A percentile compares a stretch with the other conserved stretches of the same genome.
phyloP scores from a whole-genome alignment of 208 protist genomes.

The Leptomonas pyrrhocoris region DNA sequence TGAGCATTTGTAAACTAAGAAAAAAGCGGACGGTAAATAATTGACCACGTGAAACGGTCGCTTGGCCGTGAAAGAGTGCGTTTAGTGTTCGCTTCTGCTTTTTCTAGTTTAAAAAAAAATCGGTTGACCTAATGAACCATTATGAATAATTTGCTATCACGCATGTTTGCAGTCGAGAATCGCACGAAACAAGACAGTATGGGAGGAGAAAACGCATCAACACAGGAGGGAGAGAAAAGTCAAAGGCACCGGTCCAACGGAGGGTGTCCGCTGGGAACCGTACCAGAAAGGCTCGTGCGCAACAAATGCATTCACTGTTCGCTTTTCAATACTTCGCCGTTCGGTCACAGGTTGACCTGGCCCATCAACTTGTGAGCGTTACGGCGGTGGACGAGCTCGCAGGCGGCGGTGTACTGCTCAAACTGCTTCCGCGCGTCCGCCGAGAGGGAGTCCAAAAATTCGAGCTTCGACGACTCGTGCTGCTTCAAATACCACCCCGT shows the following conservation, averaged over 20 bases:
- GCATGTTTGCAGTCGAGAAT: too few relatives aligned
- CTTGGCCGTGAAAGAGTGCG: too few relatives aligned
- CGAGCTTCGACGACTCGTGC: constrained; percentile 54
- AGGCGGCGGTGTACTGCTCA: constrained; percentile 60
- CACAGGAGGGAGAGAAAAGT: too few relatives aligned
- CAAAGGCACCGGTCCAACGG: too few relatives aligned
- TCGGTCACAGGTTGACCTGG: constrained; percentile 63
- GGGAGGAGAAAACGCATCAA: constrained; percentile 5
- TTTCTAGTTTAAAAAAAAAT: constrained; percentile 27
- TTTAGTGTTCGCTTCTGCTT: too few relatives aligned
- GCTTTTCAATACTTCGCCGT: background rate
- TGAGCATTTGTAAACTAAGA: too few relatives aligned
- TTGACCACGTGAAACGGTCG: too few relatives aligned
- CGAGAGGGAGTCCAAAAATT: constrained; percentile 51
- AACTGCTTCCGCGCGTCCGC: constrained; percentile 74
- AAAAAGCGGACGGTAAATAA: too few relatives aligned
- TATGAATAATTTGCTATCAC: too few relatives aligned
- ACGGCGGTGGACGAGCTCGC: constrained; percentile 85
- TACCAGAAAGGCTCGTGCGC: constrained; percentile 3
- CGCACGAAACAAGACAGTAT: background rate
- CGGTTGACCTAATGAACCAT: background rate
- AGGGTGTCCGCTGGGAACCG: background rate
- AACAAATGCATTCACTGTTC: background rate
- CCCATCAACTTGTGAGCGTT: constrained; percentile 92
- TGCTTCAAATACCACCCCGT: constrained; percentile 84